Evolutionary conservation across 768 basidiomycete species (phyloP).

Genomic region (Leccinum sublutescens): DNA sequence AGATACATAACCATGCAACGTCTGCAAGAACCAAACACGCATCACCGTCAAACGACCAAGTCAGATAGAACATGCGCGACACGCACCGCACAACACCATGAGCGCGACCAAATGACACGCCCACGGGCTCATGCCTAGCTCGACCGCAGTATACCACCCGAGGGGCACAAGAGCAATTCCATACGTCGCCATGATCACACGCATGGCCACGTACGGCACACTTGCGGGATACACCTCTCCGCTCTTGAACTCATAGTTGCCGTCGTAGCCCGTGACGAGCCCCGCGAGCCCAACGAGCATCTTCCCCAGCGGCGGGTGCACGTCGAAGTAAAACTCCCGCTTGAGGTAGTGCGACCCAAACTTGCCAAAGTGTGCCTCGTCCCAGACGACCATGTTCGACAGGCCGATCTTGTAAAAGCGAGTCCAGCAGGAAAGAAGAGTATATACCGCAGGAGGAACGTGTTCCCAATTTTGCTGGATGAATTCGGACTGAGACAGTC

Average conservation of each 20-base stretch:
- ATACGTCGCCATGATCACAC: conserved; percentile 91
- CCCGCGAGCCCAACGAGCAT: conserved; percentile 98
- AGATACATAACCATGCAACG: conserved; percentile 95
- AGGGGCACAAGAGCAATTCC: conserved; percentile 95
- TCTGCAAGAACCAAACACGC: conserved; percentile 46
- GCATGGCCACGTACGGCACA: conserved; percentile 93
- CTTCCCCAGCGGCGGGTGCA: conserved; percentile 97
- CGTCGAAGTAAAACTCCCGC: conserved; percentile 99
- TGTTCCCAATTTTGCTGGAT: conserved; percentile 77
- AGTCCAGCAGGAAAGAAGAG: conserved; percentile 91
- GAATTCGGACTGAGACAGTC: conserved; percentile 59
- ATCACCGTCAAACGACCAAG: neutral
- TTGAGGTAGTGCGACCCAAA: conserved; percentile 98
- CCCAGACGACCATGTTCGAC: conserved; percentile 89
- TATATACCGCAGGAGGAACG: conserved; percentile 80
- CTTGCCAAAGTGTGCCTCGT: conserved; percentile 99
- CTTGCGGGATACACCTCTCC: conserved; percentile 78
- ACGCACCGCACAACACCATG: conserved; percentile 85
- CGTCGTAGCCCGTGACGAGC: conserved; percentile 87
- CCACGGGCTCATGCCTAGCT: conserved; percentile 87
- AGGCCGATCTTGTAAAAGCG: conserved; percentile 92
- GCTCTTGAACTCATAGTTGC: conserved; percentile 91
- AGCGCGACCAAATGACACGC: conserved; percentile 90
- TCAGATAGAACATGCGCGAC: conserved; percentile 24
- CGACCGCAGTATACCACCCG: conserved; percentile 95